Conservation (phyloP, 2,329 filamentous ascomycete genomes). For the Byssothecium circinans region DNA sequence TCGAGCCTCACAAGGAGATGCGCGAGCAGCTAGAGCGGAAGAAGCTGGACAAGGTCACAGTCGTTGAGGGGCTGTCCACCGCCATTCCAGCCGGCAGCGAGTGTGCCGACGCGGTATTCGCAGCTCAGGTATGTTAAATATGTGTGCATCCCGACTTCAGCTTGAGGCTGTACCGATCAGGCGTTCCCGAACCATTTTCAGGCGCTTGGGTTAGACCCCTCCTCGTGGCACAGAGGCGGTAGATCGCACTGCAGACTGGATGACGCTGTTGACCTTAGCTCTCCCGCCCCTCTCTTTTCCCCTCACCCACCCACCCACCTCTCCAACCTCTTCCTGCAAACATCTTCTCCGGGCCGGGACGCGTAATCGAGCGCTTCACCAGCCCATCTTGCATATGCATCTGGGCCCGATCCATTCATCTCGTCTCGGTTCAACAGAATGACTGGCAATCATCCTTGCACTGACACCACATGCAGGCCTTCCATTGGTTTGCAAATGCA, state of each 20-base stretch:
- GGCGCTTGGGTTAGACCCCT: neutral
- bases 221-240: slow-evolving; percentile 1
- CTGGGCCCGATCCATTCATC: neutral
- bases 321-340: slow-evolving; percentile 8
- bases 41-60: slow-evolving; percentile 56
- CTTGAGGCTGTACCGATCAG: slow-evolving; percentile 41
- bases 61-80: slow-evolving; percentile 61
- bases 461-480: slow-evolving; percentile 31
- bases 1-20: slow-evolving; percentile 71
- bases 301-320: slow-evolving; percentile 2
- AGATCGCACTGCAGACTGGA: slow-evolving; percentile 4
- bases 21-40: slow-evolving; percentile 62
- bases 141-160: neutral
- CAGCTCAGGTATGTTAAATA: slow-evolving; percentile 61
- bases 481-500: slow-evolving; percentile 66
- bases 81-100: slow-evolving; percentile 58
- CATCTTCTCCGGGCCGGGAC: slow-evolving; percentile 6
- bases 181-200: slow-evolving; percentile 1
- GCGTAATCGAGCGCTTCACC: slow-evolving; percentile 13
- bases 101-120: slow-evolving; percentile 66
- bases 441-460: neutral
- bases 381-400: slow-evolving; percentile 9
- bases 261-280: slow-evolving; percentile 13
- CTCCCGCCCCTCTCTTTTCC: slow-evolving; percentile 12
- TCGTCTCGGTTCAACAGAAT: neutral